phyloP scores from a whole-genome alignment of 2,329 filamentous ascomycete species.

The Sarocladium oryzae region DNA sequence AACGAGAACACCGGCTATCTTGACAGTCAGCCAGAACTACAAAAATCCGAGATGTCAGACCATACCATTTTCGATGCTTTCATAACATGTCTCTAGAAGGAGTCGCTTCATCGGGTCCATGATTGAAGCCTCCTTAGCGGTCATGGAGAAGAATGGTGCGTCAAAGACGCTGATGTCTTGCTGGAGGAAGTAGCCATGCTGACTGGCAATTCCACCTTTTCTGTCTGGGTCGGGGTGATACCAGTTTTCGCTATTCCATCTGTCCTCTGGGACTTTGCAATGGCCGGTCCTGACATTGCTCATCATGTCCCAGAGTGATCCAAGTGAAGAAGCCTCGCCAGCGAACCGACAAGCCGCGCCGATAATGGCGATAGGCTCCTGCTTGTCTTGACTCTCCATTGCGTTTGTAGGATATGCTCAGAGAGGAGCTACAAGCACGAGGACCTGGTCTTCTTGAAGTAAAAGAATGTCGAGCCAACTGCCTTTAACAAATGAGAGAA shows the following conservation, averaged over 20 bases:
- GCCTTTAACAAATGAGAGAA: too few species aligned
- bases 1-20: conserved; percentile 32
- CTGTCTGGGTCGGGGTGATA: conserved; percentile 10
- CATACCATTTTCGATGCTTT: conserved; percentile 30
- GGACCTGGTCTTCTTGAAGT: background rate
- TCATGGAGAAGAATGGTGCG: conserved; percentile 19
- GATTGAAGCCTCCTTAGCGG: conserved; percentile 19
- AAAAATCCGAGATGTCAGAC: background rate
- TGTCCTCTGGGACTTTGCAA: background rate
- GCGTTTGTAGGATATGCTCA: background rate
- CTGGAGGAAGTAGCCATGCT: conserved; percentile 15
- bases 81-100: conserved; percentile 27
- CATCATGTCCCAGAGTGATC: conserved; percentile 8
- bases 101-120: conserved; percentile 29
- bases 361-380: conserved; percentile 10
- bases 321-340: conserved; percentile 8
- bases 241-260: conserved; percentile 7
- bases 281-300: conserved; percentile 9
- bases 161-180: conserved; percentile 19
- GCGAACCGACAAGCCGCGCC: conserved; percentile 8
- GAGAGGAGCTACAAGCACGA: background rate
- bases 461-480: too few species aligned
- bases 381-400: background rate
- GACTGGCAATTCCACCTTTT: background rate
- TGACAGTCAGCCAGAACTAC: background rate